phyloP scores from a whole-genome alignment of 805 yeast species.

The Pichia eremophila region DNA sequence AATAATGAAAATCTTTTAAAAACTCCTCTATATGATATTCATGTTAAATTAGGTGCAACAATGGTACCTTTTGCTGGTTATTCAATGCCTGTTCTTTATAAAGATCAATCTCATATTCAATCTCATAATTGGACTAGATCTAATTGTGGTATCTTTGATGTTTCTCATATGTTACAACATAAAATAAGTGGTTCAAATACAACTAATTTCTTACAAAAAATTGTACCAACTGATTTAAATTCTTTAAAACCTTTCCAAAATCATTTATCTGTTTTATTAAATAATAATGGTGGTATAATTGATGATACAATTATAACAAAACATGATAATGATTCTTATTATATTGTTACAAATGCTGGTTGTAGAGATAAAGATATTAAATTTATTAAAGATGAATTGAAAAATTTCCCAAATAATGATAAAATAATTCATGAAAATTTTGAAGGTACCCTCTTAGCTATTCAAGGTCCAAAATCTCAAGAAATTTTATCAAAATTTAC shows the following conservation, averaged over 20 bases:
- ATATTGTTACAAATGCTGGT: constrained; percentile 94
- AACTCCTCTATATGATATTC: constrained; percentile 80
- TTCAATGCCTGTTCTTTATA: constrained; percentile 86
- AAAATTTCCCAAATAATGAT: constrained; percentile 22
- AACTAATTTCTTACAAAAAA: constrained; percentile 55
- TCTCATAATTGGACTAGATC: constrained; percentile 92
- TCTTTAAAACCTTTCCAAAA: constrained; percentile 47
- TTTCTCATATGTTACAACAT: constrained; percentile 96
- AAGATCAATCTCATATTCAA: constrained; percentile 78
- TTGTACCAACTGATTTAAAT: constrained; percentile 84
- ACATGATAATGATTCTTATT: constrained; percentile 61
- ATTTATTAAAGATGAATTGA: constrained; percentile 49
- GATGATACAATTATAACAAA: constrained; percentile 91
- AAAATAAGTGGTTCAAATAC: constrained; percentile 61
- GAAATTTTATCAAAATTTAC: constrained; percentile 56
- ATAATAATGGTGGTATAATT: constrained; percentile 70
- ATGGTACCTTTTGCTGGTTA: constrained; percentile 97
- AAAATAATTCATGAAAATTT: constrained; percentile 33
- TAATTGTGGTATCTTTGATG: constrained; percentile 88
- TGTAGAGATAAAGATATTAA: constrained; percentile 73
- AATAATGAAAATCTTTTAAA: constrained; percentile 24
- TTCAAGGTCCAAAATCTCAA: constrained; percentile 90
- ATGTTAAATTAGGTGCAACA: constrained; percentile 69
- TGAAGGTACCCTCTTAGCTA: constrained; percentile 72
- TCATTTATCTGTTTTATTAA: constrained; percentile 68